Conservation (phyloP, 306 rosid species). For the Acacia crassicarpa region DNA sequence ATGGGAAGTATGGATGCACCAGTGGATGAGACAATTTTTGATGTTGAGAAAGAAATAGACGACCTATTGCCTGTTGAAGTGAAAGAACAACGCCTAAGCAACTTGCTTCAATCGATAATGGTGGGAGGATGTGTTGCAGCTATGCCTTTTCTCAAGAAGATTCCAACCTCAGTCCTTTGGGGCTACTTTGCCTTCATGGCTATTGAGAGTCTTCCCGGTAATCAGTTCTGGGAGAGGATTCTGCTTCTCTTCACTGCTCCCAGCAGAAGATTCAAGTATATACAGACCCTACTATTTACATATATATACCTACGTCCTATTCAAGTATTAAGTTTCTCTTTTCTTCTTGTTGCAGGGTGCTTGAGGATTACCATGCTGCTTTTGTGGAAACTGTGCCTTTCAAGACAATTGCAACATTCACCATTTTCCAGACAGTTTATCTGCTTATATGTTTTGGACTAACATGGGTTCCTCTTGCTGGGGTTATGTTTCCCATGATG, state of each 20-base stretch:
- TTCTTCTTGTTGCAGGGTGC: constrained; percentile 66
- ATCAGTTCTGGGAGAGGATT: constrained; percentile 99
- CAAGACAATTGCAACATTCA: constrained; percentile 74
- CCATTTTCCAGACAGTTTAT: constrained; percentile 79
- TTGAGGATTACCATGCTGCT: constrained; percentile 91
- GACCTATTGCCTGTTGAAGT: constrained; percentile 95
- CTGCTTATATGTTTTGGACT: constrained; percentile 88
- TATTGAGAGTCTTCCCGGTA: constrained; percentile 95
- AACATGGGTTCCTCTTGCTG: constrained; percentile 97
- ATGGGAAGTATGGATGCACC: constrained; percentile 87
- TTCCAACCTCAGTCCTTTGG: constrained; percentile 99
- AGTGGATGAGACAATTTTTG: constrained; percentile 79
- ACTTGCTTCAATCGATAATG: constrained; percentile 81
- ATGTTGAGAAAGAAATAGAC: constrained; percentile 91
- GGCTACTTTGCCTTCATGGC: constrained; percentile 99
- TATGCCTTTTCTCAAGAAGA: constrained; percentile 91
- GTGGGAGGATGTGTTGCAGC: constrained; percentile 97
- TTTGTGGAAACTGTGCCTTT: constrained; percentile 99
- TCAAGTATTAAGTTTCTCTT: not conserved
- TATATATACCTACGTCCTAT: not conserved
- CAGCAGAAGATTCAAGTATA: constrained; percentile 74
- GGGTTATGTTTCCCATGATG: constrained; percentile 92
- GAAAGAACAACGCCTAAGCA: constrained; percentile 91
- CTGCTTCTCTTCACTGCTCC: constrained; percentile 92
- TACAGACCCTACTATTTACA: not conserved